Evolutionary conservation across 2,329 filamentous ascomycete genomes (phyloP), one percentile per base, ranked within the genome.

Genomic region (Purpureocillium lavendulum): DNA sequence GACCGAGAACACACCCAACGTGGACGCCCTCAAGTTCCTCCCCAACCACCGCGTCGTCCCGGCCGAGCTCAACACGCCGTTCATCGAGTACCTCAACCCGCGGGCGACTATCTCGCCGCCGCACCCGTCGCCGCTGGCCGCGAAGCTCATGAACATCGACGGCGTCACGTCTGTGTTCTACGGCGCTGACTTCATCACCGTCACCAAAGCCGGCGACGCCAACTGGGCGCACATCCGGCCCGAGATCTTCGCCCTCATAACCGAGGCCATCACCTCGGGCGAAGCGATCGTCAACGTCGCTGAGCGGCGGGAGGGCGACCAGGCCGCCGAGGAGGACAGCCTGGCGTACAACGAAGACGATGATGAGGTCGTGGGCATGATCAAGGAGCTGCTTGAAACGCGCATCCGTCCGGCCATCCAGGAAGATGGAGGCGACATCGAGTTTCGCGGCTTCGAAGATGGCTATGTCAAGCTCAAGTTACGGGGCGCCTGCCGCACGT

Each of bases 341-440:
- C 68, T 95, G 38, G 77, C 77, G 16, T 95, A 90, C 60, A 81
- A 90, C 52, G 88, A 95, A 57, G 82, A 94, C 46, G 92, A 98
- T 59, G 83, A 82, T 49, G 92, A 98, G 64, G 87, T 96, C 10
- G 84, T 98, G 8, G 84, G 87, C 43, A 97, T 97, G 92, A 97
- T 98, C 66, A 95, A 97, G 68, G 92, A 98, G 66, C 69, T 98
- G 26, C 71, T 98, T 29, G 92, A 98, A 64, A 98, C 92, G 18
- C 75, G 92, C 45, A 95, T 98, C 55, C 76, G 92, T 33, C 92
- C 92, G 1, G 86, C 90, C 1, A 98, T 98, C 46, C 92, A 97
- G 61, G 92, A 97, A 60, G 92, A 98, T 51, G 92, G 92, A 35
- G 92, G 92, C 34, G 92, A 98, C 59, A 97, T 98, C 55, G 92